Evolutionary conservation across 2,329 filamentous ascomycete species (phyloP).

Genomic region (Pestalotiopsis sp.): DNA sequence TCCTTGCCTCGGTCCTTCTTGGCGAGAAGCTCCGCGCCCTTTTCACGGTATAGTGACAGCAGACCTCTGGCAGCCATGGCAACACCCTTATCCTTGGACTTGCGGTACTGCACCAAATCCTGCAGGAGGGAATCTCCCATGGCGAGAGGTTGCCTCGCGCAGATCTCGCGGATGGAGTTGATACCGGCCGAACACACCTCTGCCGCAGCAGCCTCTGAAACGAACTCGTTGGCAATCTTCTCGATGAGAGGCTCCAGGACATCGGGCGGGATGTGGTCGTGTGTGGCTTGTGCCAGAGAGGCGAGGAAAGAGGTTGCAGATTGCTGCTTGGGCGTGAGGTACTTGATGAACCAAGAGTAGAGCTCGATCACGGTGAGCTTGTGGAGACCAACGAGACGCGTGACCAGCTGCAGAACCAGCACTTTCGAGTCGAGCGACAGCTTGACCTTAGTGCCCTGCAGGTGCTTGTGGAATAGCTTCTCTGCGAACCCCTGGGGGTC

Average conservation of each 20-base stretch:
- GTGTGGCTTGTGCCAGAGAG: constrained; percentile 87
- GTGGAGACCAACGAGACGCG: constrained; percentile 88
- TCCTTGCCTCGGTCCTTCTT: constrained; percentile 92
- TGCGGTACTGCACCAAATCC: constrained; percentile 92
- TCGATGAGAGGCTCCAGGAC: constrained; percentile 86
- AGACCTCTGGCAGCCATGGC: constrained; percentile 98
- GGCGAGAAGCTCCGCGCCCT: constrained; percentile 84
- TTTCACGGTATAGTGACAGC: constrained; percentile 86
- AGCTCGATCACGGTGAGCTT: constrained; percentile 87
- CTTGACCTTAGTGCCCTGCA: constrained; percentile 84
- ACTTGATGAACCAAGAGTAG: constrained; percentile 97
- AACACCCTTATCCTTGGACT: constrained; percentile 98
- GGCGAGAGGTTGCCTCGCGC: constrained; percentile 87
- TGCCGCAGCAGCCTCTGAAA: constrained; percentile 88
- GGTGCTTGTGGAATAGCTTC: constrained; percentile 84
- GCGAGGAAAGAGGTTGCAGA: constrained; percentile 93
- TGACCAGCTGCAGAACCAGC: constrained; percentile 87
- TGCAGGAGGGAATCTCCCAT: constrained; percentile 96
- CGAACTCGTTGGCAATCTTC: constrained; percentile 98
- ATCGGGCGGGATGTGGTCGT: constrained; percentile 90
- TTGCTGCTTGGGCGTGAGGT: constrained; percentile 83
- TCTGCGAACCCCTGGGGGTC: constrained; percentile 96
- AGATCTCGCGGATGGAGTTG: constrained; percentile 94
- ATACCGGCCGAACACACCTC: constrained; percentile 92
- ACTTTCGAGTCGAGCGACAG: constrained; percentile 88